Evolutionary conservation across 1,139 yeast genomes (phyloP).

Genomic region (Zhuliangozyma blackwelliae): DNA sequence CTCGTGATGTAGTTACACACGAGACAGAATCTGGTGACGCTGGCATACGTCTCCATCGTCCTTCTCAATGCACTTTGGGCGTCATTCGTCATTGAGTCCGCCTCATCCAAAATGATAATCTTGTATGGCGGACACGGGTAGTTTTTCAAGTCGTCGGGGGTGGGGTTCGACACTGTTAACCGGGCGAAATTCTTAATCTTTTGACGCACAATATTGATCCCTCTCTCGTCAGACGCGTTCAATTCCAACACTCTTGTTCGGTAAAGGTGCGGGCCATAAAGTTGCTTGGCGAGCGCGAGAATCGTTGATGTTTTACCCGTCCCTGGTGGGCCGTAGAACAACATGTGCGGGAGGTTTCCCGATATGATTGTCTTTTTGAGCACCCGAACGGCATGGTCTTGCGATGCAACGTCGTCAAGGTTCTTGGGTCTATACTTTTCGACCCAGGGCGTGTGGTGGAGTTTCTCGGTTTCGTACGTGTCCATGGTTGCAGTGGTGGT

Average conservation of each 20-base stretch:
- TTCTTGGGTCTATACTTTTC: slow-evolving; percentile 81
- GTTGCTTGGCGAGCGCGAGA: slow-evolving; percentile 77
- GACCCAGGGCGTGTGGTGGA: slow-evolving; percentile 69
- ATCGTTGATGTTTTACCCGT: slow-evolving; percentile 96
- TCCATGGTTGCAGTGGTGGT: slow-evolving; percentile 6
- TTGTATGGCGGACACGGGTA: slow-evolving; percentile 97
- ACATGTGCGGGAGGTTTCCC: slow-evolving; percentile 89
- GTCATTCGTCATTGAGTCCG: slow-evolving; percentile 98
- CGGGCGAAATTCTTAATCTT: slow-evolving; percentile 91
- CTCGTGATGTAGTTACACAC: slow-evolving; percentile 95
- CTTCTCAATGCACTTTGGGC: slow-evolving; percentile 94
- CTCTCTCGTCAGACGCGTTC: slow-evolving; percentile 96
- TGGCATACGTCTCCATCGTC: slow-evolving; percentile 93
- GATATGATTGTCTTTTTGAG: slow-evolving; percentile 72
- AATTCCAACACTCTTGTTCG: slow-evolving; percentile 81
- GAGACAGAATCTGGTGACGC: slow-evolving; percentile 86
- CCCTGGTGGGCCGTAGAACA: slow-evolving; percentile 97
- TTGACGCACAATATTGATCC: slow-evolving; percentile 89
- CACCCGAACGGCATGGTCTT: slow-evolving; percentile 85
- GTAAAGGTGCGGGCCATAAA: slow-evolving; percentile 68
- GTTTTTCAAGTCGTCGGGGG: slow-evolving; percentile 56
- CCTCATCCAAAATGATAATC: slow-evolving; percentile 84
- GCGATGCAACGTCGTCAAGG: slow-evolving; percentile 85
- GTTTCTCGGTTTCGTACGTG: slow-evolving; percentile 38
- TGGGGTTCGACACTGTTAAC: slow-evolving; percentile 77